A percentile compares a stretch with the other conserved stretches of the same genome.
Conservation (phyloP, 108 stramenopile genomes). For the Skeletonema tropicum region DNA sequence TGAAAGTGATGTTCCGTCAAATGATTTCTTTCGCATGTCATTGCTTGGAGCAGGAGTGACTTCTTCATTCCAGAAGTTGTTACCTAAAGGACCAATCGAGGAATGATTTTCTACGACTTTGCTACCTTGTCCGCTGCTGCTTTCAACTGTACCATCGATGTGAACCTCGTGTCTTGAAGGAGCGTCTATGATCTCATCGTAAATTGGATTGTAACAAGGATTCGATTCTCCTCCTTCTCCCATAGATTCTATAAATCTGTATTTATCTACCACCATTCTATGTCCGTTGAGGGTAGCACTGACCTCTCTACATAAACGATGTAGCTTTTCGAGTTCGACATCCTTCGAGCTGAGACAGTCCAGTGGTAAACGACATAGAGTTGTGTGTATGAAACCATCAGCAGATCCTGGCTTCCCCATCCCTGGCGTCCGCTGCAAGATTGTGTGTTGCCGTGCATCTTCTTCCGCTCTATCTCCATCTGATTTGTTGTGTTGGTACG, state of each 20-base stretch:
- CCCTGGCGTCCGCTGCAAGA: constrained; percentile 58
- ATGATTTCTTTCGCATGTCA: neutral
- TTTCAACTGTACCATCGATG: constrained; percentile 27
- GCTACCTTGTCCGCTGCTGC: neutral
- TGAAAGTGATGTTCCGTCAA: constrained; percentile 2
- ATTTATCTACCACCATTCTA: constrained; percentile 60
- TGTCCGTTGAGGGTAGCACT: constrained; percentile 65
- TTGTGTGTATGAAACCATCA: constrained; percentile 74
- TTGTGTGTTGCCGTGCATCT: constrained; percentile 43
- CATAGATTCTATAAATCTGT: constrained; percentile 63
- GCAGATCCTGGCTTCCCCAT: constrained; percentile 39
- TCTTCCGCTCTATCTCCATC: constrained; percentile 1
- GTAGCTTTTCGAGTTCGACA: constrained; percentile 56
- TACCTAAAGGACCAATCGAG: constrained; percentile 14
- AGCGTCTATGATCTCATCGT: constrained; percentile 63
- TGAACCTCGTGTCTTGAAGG: constrained; percentile 38
- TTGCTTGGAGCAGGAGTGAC: neutral
- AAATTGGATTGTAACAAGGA: constrained; percentile 59
- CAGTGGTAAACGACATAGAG: constrained; percentile 58
- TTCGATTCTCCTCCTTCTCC: constrained; percentile 71
- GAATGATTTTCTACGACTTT: neutral
- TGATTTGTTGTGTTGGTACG: constrained; percentile 34
- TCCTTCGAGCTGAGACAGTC: constrained; percentile 56
- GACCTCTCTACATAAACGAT: constrained; percentile 60
- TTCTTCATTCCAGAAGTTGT: constrained; percentile 21